These are phyloP conservation scores for Talaromyces piceae DNA, from an alignment of 2,329 filamentous ascomycete species.

Conservation along the genomic window DNA sequence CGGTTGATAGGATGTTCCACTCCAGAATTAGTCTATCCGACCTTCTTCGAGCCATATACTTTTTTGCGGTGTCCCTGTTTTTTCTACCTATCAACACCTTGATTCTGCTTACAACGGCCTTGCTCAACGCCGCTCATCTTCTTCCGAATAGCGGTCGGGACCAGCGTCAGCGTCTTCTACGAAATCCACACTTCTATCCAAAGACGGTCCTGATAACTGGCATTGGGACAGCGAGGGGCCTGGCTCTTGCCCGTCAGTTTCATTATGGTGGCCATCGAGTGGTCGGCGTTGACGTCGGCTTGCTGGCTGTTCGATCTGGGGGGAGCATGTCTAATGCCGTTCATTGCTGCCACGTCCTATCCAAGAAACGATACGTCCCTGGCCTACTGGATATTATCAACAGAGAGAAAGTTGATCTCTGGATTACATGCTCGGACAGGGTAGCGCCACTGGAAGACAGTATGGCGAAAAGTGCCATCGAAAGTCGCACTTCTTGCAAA, in stretches of 20 bases:
- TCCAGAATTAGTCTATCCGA: conserved; percentile 10
- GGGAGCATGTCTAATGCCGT: conserved; percentile 55
- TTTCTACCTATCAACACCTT: conserved; percentile 45
- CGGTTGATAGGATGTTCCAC: neutral
- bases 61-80: conserved; percentile 12
- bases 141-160: conserved; percentile 16
- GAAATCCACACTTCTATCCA: conserved; percentile 31
- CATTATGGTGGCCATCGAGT: conserved; percentile 60
- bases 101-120: conserved; percentile 35
- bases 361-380: conserved; percentile 47
- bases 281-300: conserved; percentile 60
- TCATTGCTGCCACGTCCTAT: conserved; percentile 47
- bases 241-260: conserved; percentile 59
- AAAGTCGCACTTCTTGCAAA: conserved; percentile 50
- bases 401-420: conserved; percentile 58
- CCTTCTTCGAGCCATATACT: neutral
- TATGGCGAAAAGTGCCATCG: conserved; percentile 54
- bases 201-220: conserved; percentile 64
- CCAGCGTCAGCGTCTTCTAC: conserved; percentile 19
- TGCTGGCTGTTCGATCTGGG: conserved; percentile 39
- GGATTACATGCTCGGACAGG: conserved; percentile 68
- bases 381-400: conserved; percentile 53
- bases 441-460: conserved; percentile 60
- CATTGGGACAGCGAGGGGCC: conserved; percentile 63
- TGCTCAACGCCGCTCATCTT: conserved; percentile 22